phyloP scores from a whole-genome alignment of 2,329 filamentous ascomycete species.

The Plectosphaerella cucumerina region DNA sequence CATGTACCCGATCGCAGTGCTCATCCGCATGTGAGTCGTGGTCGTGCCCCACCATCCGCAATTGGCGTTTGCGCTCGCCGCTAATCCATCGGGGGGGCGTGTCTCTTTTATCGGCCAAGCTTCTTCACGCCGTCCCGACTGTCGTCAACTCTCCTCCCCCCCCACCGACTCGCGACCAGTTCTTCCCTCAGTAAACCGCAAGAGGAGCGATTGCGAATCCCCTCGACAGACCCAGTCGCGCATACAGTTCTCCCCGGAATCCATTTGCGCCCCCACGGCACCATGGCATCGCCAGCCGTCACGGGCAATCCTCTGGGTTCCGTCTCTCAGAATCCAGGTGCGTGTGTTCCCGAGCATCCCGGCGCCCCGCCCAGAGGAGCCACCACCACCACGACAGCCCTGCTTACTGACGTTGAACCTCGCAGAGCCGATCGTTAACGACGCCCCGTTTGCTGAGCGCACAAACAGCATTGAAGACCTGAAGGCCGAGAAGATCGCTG shows the following conservation, averaged over 20 bases:
- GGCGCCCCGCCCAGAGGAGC: neutral
- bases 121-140: neutral
- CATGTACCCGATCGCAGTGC: no score
- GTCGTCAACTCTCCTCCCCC: neutral
- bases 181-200: no score
- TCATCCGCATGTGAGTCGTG: neutral
- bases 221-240: neutral
- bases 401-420: neutral
- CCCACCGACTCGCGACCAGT: neutral
- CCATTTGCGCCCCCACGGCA: neutral
- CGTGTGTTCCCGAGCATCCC: neutral
- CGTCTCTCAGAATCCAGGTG: neutral
- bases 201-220: no score
- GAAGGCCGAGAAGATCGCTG: neutral
- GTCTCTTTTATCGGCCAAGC: conserved; percentile 3
- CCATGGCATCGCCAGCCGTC: neutral
- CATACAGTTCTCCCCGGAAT: neutral
- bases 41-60: conserved; percentile 13
- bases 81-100: conserved; percentile 1
- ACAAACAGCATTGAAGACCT: neutral
- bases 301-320: neutral
- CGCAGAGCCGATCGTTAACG: neutral
- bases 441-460: neutral
- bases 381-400: neutral
- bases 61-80: conserved; percentile 5